Percentiles rank a stretch among this genome's conserved stretches.
These are phyloP conservation scores for Aciculosporium take DNA, from an alignment of 2,329 filamentous ascomycete species.

Conservation along the genomic window DNA sequence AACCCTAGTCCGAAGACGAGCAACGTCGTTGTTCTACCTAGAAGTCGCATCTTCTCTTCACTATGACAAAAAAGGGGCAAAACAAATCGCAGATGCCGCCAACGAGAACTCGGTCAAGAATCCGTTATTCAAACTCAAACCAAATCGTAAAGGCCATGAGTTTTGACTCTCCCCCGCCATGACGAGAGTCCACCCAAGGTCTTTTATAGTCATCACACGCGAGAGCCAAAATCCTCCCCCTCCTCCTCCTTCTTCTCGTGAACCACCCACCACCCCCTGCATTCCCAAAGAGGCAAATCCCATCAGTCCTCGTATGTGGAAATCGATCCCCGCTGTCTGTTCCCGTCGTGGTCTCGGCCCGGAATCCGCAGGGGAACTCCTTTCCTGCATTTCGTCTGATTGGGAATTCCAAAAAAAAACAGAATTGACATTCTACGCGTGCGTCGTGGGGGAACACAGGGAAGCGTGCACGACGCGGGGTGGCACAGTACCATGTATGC, in stretches of 20 bases:
- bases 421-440: too few relatives aligned
- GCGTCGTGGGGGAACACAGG: too few relatives aligned
- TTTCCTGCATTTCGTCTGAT: neutral
- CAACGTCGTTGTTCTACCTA: neutral
- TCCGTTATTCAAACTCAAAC: too few relatives aligned
- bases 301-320: neutral
- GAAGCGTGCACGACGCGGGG: neutral
- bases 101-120: neutral
- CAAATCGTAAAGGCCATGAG: too few relatives aligned
- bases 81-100: neutral
- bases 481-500: neutral
- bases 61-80: neutral
- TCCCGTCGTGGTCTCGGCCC: neutral
- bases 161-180: too few relatives aligned
- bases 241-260: too few relatives aligned
- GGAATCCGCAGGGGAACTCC: neutral
- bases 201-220: neutral
- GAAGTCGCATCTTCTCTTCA: neutral
- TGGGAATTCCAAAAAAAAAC: too few relatives aligned
- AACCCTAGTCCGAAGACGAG: conserved; percentile 1
- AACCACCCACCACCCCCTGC: too few relatives aligned
- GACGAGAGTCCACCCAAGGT: neutral
- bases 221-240: neutral
- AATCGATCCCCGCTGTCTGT: neutral
- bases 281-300: neutral